Conservation (phyloP, 345 rosid species). For the Eucalyptus grandis region DNA sequence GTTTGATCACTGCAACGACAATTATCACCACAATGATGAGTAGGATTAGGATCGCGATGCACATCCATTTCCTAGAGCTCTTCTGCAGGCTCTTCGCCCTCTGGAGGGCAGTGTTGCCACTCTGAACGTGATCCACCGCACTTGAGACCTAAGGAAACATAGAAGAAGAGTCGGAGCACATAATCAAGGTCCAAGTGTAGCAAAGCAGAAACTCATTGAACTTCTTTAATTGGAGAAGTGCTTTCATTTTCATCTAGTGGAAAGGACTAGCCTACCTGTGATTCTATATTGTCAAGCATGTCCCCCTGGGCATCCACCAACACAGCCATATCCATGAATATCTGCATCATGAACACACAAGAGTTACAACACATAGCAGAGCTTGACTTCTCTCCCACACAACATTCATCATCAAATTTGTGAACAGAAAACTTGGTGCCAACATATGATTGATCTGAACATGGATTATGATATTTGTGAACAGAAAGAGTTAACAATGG, state of each 20-base stretch:
- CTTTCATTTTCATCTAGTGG: not conserved
- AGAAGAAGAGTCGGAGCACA: not conserved
- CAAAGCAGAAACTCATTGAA: not conserved
- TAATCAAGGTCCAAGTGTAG: not conserved
- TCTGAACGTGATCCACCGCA: constrained; percentile 89
- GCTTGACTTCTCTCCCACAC: not conserved
- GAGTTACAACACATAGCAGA: not conserved
- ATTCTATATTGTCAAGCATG: constrained; percentile 86
- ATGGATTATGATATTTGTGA: not conserved
- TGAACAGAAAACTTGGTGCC: not conserved
- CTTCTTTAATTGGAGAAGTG: not conserved
- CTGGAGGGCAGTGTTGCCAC: constrained; percentile 63
- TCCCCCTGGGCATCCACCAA: constrained; percentile 93
- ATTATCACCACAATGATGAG: constrained; percentile 63
- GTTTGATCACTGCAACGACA: constrained; percentile 53
- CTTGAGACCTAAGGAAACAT: constrained; percentile 49
- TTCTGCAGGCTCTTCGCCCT: constrained; percentile 64
- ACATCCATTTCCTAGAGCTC: constrained; percentile 91
- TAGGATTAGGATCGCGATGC: constrained; percentile 76
- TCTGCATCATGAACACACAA: constrained; percentile 24
- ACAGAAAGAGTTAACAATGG: not conserved
- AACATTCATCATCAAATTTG: not conserved
- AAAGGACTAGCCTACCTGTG: constrained; percentile 37
- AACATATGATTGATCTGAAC: not conserved
- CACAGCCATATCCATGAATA: constrained; percentile 93